Evolutionary conservation across 176 grass and related monocot species (phyloP).

Genomic region (Oryza officinalis): DNA sequence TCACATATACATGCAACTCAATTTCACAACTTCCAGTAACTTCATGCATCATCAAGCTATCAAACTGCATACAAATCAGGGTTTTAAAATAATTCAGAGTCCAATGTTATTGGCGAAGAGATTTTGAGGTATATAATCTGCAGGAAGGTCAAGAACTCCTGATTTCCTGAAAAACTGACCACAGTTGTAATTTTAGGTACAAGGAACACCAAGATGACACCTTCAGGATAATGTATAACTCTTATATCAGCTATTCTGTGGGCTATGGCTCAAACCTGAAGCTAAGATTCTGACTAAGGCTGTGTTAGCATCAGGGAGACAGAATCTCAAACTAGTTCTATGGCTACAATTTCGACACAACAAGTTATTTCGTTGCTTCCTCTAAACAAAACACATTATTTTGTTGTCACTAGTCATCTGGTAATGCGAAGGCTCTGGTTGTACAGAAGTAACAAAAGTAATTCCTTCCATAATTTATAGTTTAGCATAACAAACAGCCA

Average conservation of each 20-base stretch:
- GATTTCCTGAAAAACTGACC: background rate
- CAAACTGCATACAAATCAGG: background rate
- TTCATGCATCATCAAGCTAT: background rate
- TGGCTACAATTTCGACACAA: background rate
- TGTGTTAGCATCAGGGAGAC: background rate
- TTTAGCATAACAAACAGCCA: background rate
- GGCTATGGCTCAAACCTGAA: background rate
- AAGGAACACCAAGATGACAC: background rate
- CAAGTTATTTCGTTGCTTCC: background rate
- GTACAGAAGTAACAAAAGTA: background rate
- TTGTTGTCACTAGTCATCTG: background rate
- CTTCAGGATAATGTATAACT: background rate
- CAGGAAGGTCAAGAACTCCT: background rate
- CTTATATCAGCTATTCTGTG: background rate
- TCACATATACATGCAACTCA: background rate
- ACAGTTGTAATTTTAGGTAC: background rate
- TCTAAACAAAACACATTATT: background rate
- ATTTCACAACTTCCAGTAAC: constrained; percentile 1
- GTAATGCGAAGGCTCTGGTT: background rate
- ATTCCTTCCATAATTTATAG: background rate
- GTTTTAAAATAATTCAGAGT: background rate
- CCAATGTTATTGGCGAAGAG: background rate
- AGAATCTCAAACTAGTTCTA: constrained; percentile 9
- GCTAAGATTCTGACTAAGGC: background rate
- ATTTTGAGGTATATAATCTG: background rate